phyloP scores from a whole-genome alignment of 2,329 filamentous ascomycete genomes.

The Dothistroma septosporum region DNA sequence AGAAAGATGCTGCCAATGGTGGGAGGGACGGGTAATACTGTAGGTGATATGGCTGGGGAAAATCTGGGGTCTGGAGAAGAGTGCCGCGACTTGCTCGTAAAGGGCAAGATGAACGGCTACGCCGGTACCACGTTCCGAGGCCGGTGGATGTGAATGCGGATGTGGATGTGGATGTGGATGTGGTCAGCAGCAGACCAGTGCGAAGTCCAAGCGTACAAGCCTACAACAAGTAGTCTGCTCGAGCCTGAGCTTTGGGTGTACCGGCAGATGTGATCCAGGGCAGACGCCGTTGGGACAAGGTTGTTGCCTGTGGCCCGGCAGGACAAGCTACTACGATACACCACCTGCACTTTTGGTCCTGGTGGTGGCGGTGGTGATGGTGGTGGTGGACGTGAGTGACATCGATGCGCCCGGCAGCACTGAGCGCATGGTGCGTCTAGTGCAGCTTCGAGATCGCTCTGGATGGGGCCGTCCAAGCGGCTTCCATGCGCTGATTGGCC shows the following conservation, averaged over 20 bases:
- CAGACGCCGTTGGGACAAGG: slow-evolving; percentile 13
- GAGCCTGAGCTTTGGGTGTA: slow-evolving; percentile 12
- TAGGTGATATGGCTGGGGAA: slow-evolving; percentile 23
- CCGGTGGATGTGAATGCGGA: too few species aligned
- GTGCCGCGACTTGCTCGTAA: slow-evolving; percentile 11
- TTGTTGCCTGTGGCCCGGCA: slow-evolving; percentile 10
- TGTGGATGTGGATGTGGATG: too few species aligned
- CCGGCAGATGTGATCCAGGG: slow-evolving; percentile 19
- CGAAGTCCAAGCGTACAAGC: slow-evolving; percentile 9
- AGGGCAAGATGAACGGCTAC: slow-evolving; percentile 11
- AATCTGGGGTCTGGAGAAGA: slow-evolving; percentile 29
- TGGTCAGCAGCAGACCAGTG: slow-evolving; percentile 10
- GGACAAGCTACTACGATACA: slow-evolving; percentile 10
- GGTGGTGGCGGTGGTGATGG: slow-evolving; percentile 7
- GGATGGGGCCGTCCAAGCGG: slow-evolving; percentile 17
- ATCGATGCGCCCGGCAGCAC: slow-evolving; percentile 13
- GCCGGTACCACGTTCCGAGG: slow-evolving; percentile 12
- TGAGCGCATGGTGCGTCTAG: slow-evolving; percentile 17
- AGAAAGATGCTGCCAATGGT: slow-evolving; percentile 12
- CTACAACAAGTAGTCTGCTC: slow-evolving; percentile 14
- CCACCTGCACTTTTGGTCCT: not conserved
- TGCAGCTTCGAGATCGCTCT: slow-evolving; percentile 8
- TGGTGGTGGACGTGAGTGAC: too few species aligned
- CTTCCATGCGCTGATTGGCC: slow-evolving; percentile 17
- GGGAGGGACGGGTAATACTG: slow-evolving; percentile 3